A percentile compares a stretch with the other conserved stretches of the same genome.
These are phyloP conservation scores for Pezicula radicicola DNA, from an alignment of 2,329 filamentous ascomycete genomes.

Conservation along the genomic window DNA sequence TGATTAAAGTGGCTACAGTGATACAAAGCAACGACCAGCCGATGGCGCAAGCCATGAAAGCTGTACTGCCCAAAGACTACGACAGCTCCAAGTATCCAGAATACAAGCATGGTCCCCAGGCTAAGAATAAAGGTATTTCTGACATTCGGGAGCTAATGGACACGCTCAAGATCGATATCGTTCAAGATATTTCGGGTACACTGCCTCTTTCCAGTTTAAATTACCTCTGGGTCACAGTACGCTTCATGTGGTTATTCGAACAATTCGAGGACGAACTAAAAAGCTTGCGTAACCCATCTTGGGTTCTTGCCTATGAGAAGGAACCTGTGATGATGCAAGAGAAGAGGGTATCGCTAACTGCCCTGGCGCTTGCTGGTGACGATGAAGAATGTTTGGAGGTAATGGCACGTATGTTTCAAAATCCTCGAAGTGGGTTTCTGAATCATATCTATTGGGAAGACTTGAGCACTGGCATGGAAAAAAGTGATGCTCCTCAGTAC, in stretches of 20 bases:
- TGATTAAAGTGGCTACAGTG: neutral
- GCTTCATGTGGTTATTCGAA: conserved; percentile 22
- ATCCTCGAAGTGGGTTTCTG: conserved; percentile 22
- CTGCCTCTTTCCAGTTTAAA: conserved; percentile 31
- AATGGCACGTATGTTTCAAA: conserved; percentile 27
- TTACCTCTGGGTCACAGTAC: conserved; percentile 25
- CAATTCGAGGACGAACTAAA: conserved; percentile 27
- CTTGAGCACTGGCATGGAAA: conserved; percentile 4
- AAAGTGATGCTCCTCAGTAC: too few species aligned
- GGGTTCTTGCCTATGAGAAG: conserved; percentile 27
- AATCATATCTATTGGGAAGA: conserved; percentile 33
- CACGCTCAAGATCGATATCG: conserved; percentile 25
- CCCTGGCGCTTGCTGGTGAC: conserved; percentile 18
- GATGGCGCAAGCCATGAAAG: neutral
- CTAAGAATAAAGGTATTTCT: neutral
- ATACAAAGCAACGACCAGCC: neutral
- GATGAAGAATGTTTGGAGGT: conserved; percentile 30
- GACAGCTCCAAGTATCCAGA: neutral
- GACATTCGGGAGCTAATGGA: conserved; percentile 14
- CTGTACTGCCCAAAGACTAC: conserved; percentile 3
- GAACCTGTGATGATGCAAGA: conserved; percentile 12
- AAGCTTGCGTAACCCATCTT: conserved; percentile 24
- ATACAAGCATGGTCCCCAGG: neutral
- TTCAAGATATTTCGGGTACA: conserved; percentile 26
- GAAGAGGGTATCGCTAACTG: conserved; percentile 23